phyloP scores from a whole-genome alignment of 2,329 filamentous ascomycete species.

The Xylaria polymorpha region DNA sequence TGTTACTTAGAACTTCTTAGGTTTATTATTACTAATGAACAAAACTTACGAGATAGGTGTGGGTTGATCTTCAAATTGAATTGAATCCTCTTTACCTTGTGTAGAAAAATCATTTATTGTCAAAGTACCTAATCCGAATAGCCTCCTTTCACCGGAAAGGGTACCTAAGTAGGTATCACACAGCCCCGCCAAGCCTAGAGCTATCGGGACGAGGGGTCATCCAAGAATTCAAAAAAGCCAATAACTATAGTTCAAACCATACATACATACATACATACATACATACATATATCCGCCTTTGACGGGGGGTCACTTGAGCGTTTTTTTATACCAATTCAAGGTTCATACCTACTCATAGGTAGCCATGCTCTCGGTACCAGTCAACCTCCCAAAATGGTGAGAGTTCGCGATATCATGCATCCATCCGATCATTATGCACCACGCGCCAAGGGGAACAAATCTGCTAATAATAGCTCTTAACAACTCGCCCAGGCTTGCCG shows the following conservation, averaged over 20 bases:
- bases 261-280: conserved; percentile 5
- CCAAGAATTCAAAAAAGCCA: no score
- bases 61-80: background rate
- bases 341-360: conserved; percentile 25
- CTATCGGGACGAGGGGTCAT: conserved; percentile 20
- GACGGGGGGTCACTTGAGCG: background rate
- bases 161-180: background rate
- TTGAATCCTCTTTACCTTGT: background rate
- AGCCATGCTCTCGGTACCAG: conserved; percentile 62
- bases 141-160: background rate
- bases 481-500: conserved; percentile 74
- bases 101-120: background rate
- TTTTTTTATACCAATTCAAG: background rate
- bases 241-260: background rate
- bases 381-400: conserved; percentile 70
- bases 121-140: background rate
- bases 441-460: conserved; percentile 26
- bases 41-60: background rate
- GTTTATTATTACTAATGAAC: background rate
- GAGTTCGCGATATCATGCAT: conserved; percentile 49
- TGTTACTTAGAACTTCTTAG: background rate
- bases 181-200: background rate
- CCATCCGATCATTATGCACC: no score
- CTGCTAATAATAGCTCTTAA: conserved; percentile 11
- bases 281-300: background rate